Conservation (phyloP, 495 filamentous ascomycete species). For the Daldinia vernicosa region DNA sequence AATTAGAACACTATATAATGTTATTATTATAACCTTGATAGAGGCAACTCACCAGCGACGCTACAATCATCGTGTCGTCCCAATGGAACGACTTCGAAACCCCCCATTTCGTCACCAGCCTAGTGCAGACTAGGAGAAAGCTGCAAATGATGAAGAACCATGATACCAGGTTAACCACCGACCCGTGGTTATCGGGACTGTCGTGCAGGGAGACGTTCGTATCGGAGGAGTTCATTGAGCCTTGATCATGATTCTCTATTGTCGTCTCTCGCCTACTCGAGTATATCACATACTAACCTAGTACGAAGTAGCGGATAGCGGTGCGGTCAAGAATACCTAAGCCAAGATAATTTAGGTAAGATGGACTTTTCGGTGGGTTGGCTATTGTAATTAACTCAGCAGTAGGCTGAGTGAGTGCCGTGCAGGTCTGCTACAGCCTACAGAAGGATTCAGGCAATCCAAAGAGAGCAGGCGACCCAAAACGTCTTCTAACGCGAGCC, state of each 20-base stretch:
- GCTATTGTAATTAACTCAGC: not conserved
- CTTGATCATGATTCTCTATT: not conserved
- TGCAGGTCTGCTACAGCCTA: not conserved
- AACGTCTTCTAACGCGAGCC: not conserved
- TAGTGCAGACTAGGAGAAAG: not conserved
- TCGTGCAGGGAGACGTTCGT: conserved; percentile 2
- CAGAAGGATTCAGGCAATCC: not conserved
- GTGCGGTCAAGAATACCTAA: not conserved
- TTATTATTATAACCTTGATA: not conserved
- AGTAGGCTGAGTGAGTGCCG: not conserved
- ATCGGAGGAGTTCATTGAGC: conserved; percentile 10
- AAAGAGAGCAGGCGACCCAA: not conserved
- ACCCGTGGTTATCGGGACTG: conserved; percentile 13
- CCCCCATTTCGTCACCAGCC: not conserved
- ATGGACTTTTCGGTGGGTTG: not conserved
- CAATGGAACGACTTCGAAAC: not conserved
- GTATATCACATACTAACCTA: conserved; percentile 1
- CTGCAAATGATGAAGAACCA: conserved; percentile 2
- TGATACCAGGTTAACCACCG: conserved; percentile 3
- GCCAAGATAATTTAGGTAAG: not conserved
- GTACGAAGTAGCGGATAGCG: not conserved
- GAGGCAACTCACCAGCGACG: not conserved
- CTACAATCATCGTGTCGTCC: conserved; percentile 6
- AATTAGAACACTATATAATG: not conserved
- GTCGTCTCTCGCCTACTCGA: not conserved